Evolutionary conservation across 768 basidiomycete genomes (phyloP).

Genomic region (Lentinula lateritia): DNA sequence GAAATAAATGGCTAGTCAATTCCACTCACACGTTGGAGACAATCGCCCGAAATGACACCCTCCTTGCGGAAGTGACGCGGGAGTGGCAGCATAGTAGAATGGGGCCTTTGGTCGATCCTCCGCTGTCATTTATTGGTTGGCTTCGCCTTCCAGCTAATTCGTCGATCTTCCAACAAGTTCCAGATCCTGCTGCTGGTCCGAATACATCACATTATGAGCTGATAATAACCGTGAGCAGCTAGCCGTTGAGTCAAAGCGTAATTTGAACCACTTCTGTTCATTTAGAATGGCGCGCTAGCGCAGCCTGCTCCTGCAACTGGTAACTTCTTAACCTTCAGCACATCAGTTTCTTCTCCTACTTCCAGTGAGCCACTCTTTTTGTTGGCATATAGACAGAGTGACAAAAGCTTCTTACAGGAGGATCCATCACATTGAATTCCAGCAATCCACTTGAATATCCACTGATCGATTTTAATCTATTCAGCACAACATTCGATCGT

Average conservation of each 20-base stretch:
- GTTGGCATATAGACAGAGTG: neutral
- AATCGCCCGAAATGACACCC: conserved; percentile 18
- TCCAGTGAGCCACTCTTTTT: conserved; percentile 6
- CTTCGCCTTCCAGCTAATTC: conserved; percentile 14
- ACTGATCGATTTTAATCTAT: conserved; percentile 38
- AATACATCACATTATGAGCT: conserved; percentile 18
- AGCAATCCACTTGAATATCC: conserved; percentile 33
- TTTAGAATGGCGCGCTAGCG: conserved; percentile 4
- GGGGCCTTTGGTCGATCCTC: conserved; percentile 16
- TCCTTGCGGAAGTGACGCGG: conserved; percentile 14
- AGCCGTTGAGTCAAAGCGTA: neutral
- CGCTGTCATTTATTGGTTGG: conserved; percentile 14
- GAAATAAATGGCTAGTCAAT: conserved; percentile 19
- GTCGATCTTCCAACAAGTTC: conserved; percentile 11
- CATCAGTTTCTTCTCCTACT: conserved; percentile 8
- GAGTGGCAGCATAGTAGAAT: conserved; percentile 22
- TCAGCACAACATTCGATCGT: conserved; percentile 14
- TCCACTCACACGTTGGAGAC: conserved; percentile 21
- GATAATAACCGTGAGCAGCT: conserved; percentile 12
- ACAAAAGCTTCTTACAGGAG: conserved; percentile 8
- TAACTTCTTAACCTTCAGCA: conserved; percentile 8
- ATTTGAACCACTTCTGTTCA: neutral
- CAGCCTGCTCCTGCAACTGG: conserved; percentile 3
- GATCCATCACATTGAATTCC: conserved; percentile 23
- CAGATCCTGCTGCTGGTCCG: conserved; percentile 20